phyloP scores from a whole-genome alignment of 176 grass and related monocot genomes.

The Aegilops tauschii region DNA sequence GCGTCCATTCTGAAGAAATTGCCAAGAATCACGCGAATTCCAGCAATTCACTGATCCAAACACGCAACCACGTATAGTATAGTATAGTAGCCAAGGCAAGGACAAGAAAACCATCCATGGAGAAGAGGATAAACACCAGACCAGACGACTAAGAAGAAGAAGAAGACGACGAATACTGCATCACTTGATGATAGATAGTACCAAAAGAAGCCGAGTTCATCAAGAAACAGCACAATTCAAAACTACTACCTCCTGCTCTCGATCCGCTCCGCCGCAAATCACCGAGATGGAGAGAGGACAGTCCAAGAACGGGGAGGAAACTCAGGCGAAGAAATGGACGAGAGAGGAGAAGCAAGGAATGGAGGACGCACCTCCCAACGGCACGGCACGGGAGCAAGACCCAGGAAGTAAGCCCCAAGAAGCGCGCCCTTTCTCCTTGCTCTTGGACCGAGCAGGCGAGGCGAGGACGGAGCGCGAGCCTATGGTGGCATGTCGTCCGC shows the following conservation, averaged over 20 bases:
- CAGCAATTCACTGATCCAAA: background rate
- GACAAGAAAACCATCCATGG: background rate
- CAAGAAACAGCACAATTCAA: background rate
- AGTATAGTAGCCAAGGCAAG: background rate
- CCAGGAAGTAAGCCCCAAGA: conserved; percentile 16
- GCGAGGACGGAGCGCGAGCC: background rate
- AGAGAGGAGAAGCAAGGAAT: background rate
- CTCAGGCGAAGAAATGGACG: background rate
- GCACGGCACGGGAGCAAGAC: conserved; percentile 21
- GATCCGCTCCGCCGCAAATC: background rate
- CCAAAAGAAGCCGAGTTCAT: background rate
- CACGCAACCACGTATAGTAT: background rate
- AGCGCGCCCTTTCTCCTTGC: conserved; percentile 3
- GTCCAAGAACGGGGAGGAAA: background rate
- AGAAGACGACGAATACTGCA: background rate
- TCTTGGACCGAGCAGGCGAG: too few relatives aligned
- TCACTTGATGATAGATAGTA: background rate
- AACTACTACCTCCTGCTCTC: background rate
- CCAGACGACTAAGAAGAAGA: background rate
- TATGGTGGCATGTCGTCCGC: conserved; percentile 12
- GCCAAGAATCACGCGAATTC: background rate
- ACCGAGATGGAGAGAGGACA: background rate
- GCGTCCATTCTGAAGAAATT: background rate
- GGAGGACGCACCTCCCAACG: conserved; percentile 14
- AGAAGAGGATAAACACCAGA: background rate